Base-by-base conservation (phyloP, 148 eudicot genomes). In the Chenopodium album region DNA sequence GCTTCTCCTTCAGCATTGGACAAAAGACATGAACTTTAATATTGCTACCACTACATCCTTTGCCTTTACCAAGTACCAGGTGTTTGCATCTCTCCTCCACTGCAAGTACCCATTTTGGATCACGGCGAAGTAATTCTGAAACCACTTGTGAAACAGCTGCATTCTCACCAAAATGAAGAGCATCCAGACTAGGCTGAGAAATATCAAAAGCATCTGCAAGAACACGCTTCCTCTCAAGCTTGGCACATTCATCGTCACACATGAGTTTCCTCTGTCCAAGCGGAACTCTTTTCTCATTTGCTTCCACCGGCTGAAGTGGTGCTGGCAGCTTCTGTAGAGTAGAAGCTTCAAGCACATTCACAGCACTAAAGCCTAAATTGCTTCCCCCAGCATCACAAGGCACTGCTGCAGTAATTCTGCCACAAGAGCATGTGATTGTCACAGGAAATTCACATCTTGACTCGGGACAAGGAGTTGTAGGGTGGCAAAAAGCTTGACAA, bases 141-240 rank as follows among this genome's bases (percentile, higher is more conserved):
- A 94, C 78, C 76, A 86, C 85, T 79, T 96, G 94, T 34, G 98
- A 89, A 50, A 89, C 89, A 32, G 86, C 84, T 26, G 90, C 86
- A 75, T 81, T 92, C 65, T 91, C 97, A 50, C 94, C 97, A 73
- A 96, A 89, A 83, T 94, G 92, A 69, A 96, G 90, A 5, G 90
- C 88, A 60, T 96, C 99, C 80, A 96, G 65, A 79, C 82, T 96
- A 28, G 94, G 91, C 13, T 85, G 81, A 72, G 82, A 83, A 16
- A 94, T 82, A 62, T 97, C 95, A 87, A 96, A 96, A 81, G 99
- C 99, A 90, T 92, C 93, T 26, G 97, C 97, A 34, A 96, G 97
- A 70, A 89, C 88, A 75, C 91, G 89, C 86, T 90, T 92, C 34
- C 91, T 91, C 78, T 92, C 98, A 71, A 81, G 71, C 86, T 92